A percentile compares a stretch with the other conserved stretches of the same genome.
These are phyloP conservation scores for Chlorencoelia australis DNA, from an alignment of 2,329 filamentous ascomycete species.

Conservation along the genomic window DNA sequence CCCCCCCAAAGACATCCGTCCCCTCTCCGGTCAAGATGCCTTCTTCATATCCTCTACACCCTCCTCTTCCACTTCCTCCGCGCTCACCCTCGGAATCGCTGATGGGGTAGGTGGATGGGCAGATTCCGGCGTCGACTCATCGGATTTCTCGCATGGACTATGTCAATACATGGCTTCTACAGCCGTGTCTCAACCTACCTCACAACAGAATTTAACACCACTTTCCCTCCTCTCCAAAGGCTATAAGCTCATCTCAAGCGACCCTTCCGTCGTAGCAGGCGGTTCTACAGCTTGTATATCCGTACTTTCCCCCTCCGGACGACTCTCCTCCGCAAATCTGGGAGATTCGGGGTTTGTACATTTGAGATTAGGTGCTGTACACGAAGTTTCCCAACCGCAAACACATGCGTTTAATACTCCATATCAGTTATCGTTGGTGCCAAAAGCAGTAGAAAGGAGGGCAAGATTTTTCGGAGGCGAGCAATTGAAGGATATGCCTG, in stretches of 20 bases:
- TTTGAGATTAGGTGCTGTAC: slow-evolving; percentile 74
- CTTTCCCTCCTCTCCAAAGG: slow-evolving; percentile 69
- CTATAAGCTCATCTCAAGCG: slow-evolving; percentile 71
- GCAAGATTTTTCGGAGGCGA: slow-evolving; percentile 75
- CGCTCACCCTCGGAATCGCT: slow-evolving; percentile 77
- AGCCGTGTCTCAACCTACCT: slow-evolving; percentile 35
- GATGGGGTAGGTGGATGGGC: slow-evolving; percentile 96
- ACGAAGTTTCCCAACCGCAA: slow-evolving; percentile 73
- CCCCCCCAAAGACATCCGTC: slow-evolving; percentile 50
- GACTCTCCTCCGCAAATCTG: slow-evolving; percentile 80
- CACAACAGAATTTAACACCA: slow-evolving; percentile 22
- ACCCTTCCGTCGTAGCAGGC: slow-evolving; percentile 65
- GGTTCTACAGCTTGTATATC: slow-evolving; percentile 91
- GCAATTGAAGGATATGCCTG: slow-evolving; percentile 72
- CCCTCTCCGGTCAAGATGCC: slow-evolving; percentile 84
- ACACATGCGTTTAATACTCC: slow-evolving; percentile 98
- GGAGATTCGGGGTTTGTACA: slow-evolving; percentile 93
- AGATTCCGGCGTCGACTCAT: slow-evolving; percentile 84
- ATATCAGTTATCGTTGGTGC: slow-evolving; percentile 85
- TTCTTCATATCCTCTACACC: slow-evolving; percentile 87
- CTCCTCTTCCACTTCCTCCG: slow-evolving; percentile 44
- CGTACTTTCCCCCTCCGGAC: slow-evolving; percentile 61
- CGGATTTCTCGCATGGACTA: slow-evolving; percentile 87
- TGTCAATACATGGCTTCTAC: slow-evolving; percentile 86
- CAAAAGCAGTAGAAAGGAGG: slow-evolving; percentile 66